These are phyloP conservation scores for Clarireedia homoeocarpa DNA, from an alignment of 2,329 filamentous ascomycete genomes.

Conservation along the genomic window DNA sequence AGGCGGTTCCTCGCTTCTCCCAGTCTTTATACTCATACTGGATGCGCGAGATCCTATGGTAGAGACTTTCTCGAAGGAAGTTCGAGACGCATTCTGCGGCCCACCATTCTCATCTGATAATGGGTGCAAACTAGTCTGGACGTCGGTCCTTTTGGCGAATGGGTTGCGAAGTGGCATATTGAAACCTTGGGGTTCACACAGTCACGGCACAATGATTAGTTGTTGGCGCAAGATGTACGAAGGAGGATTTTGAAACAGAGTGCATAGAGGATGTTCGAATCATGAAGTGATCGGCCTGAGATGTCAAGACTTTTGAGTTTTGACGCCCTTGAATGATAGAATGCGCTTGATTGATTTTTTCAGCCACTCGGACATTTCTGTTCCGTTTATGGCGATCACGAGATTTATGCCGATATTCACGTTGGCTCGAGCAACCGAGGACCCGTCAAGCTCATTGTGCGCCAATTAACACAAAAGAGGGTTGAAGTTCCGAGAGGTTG, in stretches of 20 bases:
- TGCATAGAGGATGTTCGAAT: neutral
- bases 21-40: slow-evolving; percentile 53
- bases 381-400: slow-evolving; percentile 8
- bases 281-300: neutral
- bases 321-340: neutral
- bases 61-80: slow-evolving; percentile 54
- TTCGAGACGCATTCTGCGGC: slow-evolving; percentile 29
- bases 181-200: neutral
- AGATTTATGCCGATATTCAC: neutral
- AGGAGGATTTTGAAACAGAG: neutral
- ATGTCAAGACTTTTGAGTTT: neutral
- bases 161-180: slow-evolving; percentile 48
- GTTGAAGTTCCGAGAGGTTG: too few species aligned
- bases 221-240: neutral
- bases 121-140: slow-evolving; percentile 18
- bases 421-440: slow-evolving; percentile 4
- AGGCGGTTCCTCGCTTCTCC: slow-evolving; percentile 53
- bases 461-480: neutral
- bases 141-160: slow-evolving; percentile 51
- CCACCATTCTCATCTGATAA: slow-evolving; percentile 43
- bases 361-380: slow-evolving; percentile 7
- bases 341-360: slow-evolving; percentile 1
- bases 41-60: slow-evolving; percentile 55
- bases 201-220: slow-evolving; percentile 5
- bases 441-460: too few species aligned